These are phyloP conservation scores for Gonapodya sp. DNA, from an alignment of 192 early-diverging fungal genomes.

Conservation along the genomic window DNA sequence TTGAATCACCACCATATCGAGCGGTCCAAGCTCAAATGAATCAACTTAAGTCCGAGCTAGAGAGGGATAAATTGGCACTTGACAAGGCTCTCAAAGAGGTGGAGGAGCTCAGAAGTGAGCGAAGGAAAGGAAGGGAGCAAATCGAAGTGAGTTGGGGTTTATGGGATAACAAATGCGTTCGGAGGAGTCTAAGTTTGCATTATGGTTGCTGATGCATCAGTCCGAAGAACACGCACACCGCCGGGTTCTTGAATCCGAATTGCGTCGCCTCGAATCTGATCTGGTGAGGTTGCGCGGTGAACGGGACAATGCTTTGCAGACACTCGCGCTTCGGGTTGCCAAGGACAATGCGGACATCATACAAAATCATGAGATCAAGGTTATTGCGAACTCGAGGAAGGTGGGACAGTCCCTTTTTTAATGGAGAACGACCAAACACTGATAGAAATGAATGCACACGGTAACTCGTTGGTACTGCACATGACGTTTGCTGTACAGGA, in stretches of 20 bases:
- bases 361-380: conserved; percentile 26
- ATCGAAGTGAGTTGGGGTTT: conserved; percentile 12
- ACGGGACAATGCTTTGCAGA: conserved; percentile 25
- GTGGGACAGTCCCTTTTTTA: conserved; percentile 11
- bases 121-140: conserved; percentile 29
- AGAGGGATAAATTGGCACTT: conserved; percentile 34
- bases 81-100: conserved; percentile 28
- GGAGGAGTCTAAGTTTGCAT: no score
- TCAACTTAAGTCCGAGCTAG: conserved; percentile 31
- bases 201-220: neutral
- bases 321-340: conserved; percentile 18
- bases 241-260: conserved; percentile 37
- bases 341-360: conserved; percentile 16
- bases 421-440: no score
- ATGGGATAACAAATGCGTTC: neutral
- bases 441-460: no score
- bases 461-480: no score
- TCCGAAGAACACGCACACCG: conserved; percentile 28
- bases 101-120: conserved; percentile 26
- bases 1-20: conserved; percentile 32
- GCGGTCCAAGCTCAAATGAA: conserved; percentile 24
- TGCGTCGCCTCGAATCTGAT: conserved; percentile 39
- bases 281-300: conserved; percentile 24
- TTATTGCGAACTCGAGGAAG: conserved; percentile 32
- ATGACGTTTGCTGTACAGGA: conserved; percentile 36